A percentile compares a stretch with the other conserved stretches of the same genome.
Conservation (phyloP, 106 monocot species). For the Xerophyta viscosa region DNA sequence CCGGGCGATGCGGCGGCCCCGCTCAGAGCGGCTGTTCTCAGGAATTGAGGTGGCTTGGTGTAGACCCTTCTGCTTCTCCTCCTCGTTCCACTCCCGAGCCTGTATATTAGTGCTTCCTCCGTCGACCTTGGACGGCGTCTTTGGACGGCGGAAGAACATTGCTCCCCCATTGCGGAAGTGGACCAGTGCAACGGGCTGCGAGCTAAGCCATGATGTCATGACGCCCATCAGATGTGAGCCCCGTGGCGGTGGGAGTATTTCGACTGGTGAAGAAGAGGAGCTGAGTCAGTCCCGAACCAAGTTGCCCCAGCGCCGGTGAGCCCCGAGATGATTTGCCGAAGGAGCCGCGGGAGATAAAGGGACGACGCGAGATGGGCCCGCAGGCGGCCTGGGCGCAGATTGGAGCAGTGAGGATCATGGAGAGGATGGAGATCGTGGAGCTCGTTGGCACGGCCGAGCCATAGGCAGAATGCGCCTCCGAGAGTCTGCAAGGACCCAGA, state of each 20-base stretch:
- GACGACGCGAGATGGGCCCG: conserved; percentile 46
- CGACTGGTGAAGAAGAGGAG: conserved; percentile 59
- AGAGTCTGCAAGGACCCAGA: conserved; percentile 54
- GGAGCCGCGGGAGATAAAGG: conserved; percentile 52
- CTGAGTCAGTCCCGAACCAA: conserved; percentile 66
- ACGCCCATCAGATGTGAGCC: conserved; percentile 35
- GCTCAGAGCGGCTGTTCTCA: conserved; percentile 34
- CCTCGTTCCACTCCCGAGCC: conserved; percentile 32
- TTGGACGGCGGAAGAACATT: conserved; percentile 22
- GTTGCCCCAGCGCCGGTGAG: conserved; percentile 49
- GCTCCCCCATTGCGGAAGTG: conserved; percentile 55
- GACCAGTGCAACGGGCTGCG: conserved; percentile 24
- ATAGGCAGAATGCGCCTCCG: conserved; percentile 57
- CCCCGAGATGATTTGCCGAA: conserved; percentile 26
- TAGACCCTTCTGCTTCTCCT: conserved; percentile 27
- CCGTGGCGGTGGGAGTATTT: conserved; percentile 24
- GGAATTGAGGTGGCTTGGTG: conserved; percentile 32
- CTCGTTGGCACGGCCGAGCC: conserved; percentile 34
- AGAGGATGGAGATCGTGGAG: conserved; percentile 34
- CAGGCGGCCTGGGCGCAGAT: conserved; percentile 62
- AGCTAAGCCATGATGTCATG: conserved; percentile 52
- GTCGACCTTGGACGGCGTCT: conserved; percentile 2
- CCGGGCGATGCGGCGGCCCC: conserved; percentile 14
- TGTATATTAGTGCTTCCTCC: conserved; percentile 44
- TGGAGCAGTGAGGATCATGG: conserved; percentile 54